Evolutionary conservation across 2,329 filamentous ascomycete genomes (phyloP), one percentile per base, ranked within the genome.

Genomic region (Ophiostoma montium): DNA sequence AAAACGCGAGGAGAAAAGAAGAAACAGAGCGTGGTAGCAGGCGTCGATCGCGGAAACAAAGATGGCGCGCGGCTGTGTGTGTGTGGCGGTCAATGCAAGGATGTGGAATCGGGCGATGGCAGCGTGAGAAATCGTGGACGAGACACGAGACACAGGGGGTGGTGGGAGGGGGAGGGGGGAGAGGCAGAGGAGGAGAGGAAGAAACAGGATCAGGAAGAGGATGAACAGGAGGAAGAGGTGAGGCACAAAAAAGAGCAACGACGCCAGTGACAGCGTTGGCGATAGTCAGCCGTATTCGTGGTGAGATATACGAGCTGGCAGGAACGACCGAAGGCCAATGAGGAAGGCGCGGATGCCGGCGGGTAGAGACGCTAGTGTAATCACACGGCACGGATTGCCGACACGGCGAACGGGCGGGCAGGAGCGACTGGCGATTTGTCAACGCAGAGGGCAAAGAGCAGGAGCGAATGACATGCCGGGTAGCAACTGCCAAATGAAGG

Each of bases 331-430:
- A 42, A 16, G 41, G n/a, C 35, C 21, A 41, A 19, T 19, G 18
- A 46, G 48, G 42, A 50, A 41, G 36, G 48, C 31, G 48, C 48
- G 48, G 48, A 32, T 32, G 16, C 46, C 48, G 42, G 42, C 18
- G 39, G 27, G 18, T 39, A 41, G 16, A 44, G 48, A 46, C 39
- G 39, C 39, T 42, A 42, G 23, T 27, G 23, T 5, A 27, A 27
- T 21, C 23, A 33, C 31, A 31, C 12, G 19, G 35, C 35, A 27
- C 31, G 31, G 10, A 30, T 18, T 16, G 15, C 39, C 9, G 16
- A 30, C n/a, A n/a, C n/a, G n/a, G n/a, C n/a, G n/a, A n/a, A n/a
- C n/a, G n/a, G n/a, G n/a, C 6, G n/a, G 30, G 39, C 27, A 42
- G 30, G 39, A 30, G 12, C 39, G 39, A 42, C 16, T 5, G 39